Base-by-base conservation (phyloP, 257 asterid genomes). In the Solanum boliviense region DNA sequence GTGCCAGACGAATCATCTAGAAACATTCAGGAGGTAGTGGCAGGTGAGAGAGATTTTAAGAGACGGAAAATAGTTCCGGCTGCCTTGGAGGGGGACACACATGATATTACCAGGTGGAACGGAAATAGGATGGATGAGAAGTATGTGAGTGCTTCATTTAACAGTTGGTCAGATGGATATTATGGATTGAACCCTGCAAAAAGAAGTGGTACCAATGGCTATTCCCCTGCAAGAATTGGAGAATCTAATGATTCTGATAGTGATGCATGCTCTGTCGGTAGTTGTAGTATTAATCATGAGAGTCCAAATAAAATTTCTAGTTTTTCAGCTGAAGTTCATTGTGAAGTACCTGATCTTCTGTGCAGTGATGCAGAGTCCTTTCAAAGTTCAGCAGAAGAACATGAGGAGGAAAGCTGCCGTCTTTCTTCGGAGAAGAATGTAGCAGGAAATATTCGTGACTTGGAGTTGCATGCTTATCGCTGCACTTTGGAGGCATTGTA, bases 391-490 rank as follows among this genome's bases (percentile, higher is more conserved):
- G 73, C 67, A 44, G 85, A 81, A 46, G 67, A 35, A 86, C 48
- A 39, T 10, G 88, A 88, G 78, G 89, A 89, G 71, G 85, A 9
- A 15, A 88, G 84, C 12, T 35, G 73, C 31, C 86, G 62, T 62
- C 25, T 38, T 34, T 68, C 91, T 75, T 68, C 20, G 16, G 83
- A 86, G 78, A 85, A 87, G 83, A 89, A 87, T 87, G 56, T 92
- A 87, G 90, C 87, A 9, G 87, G 58, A 86, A 91, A 86, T 88
- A 87, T 91, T 78, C 94, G 88, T 86, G 90, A 88, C 91, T 87
- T 92, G 88, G 93, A 92, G 91, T 89, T 92, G 92, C 88, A 89
- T 89, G 94, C 94, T 67, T 92, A 92, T 78, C 92, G 93, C 56
- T 83, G 91, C 84, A 92, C 93, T 34, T 82, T 92, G 92, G 92